phyloP scores from a whole-genome alignment of 768 basidiomycete genomes.

The Strobilomyces confusus region DNA sequence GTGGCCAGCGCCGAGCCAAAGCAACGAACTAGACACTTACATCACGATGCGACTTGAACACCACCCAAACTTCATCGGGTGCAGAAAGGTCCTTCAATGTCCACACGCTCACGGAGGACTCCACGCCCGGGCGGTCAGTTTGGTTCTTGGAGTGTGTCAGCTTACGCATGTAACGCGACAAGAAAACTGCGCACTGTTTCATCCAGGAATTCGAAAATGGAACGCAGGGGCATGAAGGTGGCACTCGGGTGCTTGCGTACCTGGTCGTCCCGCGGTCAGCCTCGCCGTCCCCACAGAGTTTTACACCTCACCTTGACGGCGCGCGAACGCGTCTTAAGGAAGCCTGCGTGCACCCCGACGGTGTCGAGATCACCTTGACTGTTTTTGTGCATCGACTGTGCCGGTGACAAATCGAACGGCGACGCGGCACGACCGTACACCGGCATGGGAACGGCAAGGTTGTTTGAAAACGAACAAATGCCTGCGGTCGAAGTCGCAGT shows the following conservation, averaged over 20 bases:
- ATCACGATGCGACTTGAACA: constrained; percentile 59
- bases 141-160: constrained; percentile 14
- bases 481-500: background rate
- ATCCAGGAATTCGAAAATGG: constrained; percentile 23
- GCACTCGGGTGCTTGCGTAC: constrained; percentile 23
- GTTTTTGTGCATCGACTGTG: constrained; percentile 8
- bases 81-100: constrained; percentile 34
- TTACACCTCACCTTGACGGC: constrained; percentile 45
- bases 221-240: constrained; percentile 23
- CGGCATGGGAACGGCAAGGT: background rate
- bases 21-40: constrained; percentile 34
- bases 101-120: constrained; percentile 47
- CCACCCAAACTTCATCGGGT: constrained; percentile 46
- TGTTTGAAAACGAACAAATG: constrained; percentile 1
- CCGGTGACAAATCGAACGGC: constrained; percentile 31
- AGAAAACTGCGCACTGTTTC: constrained; percentile 15
- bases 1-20: background rate
- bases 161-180: background rate
- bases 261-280: constrained; percentile 12
- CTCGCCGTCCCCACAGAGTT: background rate
- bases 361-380: constrained; percentile 4
- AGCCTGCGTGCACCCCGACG: constrained; percentile 32
- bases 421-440: constrained; percentile 19
- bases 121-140: constrained; percentile 2
- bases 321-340: constrained; percentile 48